phyloP scores from a whole-genome alignment of 2,329 filamentous ascomycete species.

The Neonectria ditissima region DNA sequence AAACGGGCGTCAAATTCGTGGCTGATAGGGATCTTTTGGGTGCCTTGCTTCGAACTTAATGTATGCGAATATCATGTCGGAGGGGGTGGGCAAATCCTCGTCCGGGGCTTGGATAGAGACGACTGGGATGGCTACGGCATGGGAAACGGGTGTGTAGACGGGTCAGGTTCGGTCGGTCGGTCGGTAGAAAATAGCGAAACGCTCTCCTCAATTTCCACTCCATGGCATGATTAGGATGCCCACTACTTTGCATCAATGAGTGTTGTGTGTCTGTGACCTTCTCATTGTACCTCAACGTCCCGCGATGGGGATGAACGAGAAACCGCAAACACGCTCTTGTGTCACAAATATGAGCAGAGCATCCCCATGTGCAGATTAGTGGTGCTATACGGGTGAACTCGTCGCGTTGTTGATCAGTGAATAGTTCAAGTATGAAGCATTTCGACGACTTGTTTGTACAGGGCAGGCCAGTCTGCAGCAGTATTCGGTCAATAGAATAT shows the following conservation, averaged over 20 bases:
- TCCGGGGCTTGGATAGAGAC: constrained; percentile 20
- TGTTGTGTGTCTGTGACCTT: neutral
- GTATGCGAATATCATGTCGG: constrained; percentile 44
- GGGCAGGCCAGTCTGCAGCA: no score
- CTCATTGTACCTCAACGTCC: neutral
- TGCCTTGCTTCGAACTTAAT: constrained; percentile 38
- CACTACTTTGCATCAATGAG: neutral
- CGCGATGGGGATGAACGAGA: no score
- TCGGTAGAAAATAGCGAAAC: constrained; percentile 32
- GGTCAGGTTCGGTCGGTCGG: constrained; percentile 17
- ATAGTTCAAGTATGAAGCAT: no score
- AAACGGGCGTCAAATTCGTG: constrained; percentile 5
- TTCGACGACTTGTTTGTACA: no score
- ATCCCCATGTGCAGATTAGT: no score
- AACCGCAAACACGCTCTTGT: no score
- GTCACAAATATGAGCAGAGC: no score
- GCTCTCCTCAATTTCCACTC: constrained; percentile 28
- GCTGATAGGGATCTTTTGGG: constrained; percentile 25
- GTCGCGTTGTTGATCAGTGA: no score
- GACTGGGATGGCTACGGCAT: constrained; percentile 22
- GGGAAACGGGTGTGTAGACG: constrained; percentile 23
- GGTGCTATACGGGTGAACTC: no score
- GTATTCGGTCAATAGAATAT: no score
- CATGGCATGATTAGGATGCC: neutral
- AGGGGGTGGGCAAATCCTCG: constrained; percentile 25